Evolutionary conservation across 2,329 filamentous ascomycete species (phyloP).

Genomic region (Hymenoscyphus linearis): DNA sequence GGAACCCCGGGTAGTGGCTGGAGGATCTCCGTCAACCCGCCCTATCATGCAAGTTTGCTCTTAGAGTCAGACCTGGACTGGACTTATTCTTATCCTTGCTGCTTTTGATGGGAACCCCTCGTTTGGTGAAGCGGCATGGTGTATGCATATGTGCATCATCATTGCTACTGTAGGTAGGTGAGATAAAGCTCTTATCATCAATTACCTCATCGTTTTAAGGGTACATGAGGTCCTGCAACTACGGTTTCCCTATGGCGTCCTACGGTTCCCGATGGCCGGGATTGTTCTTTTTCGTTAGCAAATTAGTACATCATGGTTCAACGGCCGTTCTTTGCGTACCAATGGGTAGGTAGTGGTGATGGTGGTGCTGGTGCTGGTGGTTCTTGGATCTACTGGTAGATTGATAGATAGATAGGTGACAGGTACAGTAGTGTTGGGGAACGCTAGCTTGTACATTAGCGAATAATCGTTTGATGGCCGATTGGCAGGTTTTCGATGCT

Average conservation of each 20-base stretch:
- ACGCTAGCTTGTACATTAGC: too few relatives aligned
- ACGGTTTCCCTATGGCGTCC: too few relatives aligned
- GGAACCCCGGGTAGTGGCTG: not conserved
- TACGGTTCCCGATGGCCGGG: too few relatives aligned
- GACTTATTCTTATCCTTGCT: too few relatives aligned
- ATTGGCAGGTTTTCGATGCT: too few relatives aligned
- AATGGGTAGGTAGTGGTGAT: slow-evolving; percentile 9
- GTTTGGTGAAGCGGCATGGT: not conserved
- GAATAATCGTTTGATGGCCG: too few relatives aligned
- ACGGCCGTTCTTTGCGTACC: slow-evolving; percentile 3
- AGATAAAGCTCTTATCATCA: slow-evolving; percentile 13
- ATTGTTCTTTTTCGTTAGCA: slow-evolving; percentile 20
- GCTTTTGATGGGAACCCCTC: not conserved
- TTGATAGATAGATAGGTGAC: too few relatives aligned
- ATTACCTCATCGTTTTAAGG: slow-evolving; percentile 13
- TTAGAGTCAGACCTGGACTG: too few relatives aligned
- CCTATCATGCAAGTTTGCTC: not conserved
- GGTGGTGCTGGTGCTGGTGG: too few relatives aligned
- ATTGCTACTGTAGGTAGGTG: not conserved
- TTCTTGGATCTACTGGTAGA: not conserved
- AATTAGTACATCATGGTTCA: slow-evolving; percentile 6
- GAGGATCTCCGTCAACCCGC: not conserved
- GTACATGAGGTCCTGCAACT: not conserved
- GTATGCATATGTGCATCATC: not conserved
- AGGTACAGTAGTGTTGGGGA: too few relatives aligned